Conservation (phyloP, 768 basidiomycete species). For the Hortiboletus flavorubellus region DNA sequence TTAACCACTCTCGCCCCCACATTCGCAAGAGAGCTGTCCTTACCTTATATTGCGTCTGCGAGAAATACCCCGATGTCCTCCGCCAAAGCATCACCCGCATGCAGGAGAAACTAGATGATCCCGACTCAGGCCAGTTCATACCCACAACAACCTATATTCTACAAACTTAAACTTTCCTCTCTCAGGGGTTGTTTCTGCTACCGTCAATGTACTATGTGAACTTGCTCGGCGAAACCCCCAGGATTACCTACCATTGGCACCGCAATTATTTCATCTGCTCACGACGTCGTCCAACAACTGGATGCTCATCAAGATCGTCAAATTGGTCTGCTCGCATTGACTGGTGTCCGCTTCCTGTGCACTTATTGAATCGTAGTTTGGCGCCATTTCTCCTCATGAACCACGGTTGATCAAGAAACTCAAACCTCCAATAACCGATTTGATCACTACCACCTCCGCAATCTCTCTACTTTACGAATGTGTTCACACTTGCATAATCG, state of each 20-base stretch:
- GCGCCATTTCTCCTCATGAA: conserved; percentile 86
- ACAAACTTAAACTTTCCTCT: background rate
- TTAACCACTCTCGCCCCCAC: conserved; percentile 84
- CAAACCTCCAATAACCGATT: conserved; percentile 88
- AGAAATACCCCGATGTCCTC: conserved; percentile 78
- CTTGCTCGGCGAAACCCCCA: conserved; percentile 75
- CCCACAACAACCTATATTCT: background rate
- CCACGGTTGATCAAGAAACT: conserved; percentile 93
- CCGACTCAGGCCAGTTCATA: conserved; percentile 54
- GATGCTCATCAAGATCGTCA: conserved; percentile 99
- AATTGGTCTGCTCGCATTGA: conserved; percentile 59
- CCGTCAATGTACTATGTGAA: conserved; percentile 93
- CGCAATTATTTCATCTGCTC: conserved; percentile 88
- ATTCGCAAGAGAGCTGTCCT: conserved; percentile 91
- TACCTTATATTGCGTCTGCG: conserved; percentile 74
- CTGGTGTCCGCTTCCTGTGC: background rate
- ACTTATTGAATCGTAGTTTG: conserved; percentile 59
- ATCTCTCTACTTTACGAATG: conserved; percentile 97
- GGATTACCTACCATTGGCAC: conserved; percentile 84
- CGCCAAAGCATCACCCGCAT: conserved; percentile 63
- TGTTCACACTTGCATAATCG: conserved; percentile 96
- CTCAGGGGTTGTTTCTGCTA: conserved; percentile 87
- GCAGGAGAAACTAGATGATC: conserved; percentile 77
- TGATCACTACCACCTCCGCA: conserved; percentile 93
- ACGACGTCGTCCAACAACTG: conserved; percentile 97